Conservation (phyloP, 257 asterid species). For the Solanum ossicruentum region DNA sequence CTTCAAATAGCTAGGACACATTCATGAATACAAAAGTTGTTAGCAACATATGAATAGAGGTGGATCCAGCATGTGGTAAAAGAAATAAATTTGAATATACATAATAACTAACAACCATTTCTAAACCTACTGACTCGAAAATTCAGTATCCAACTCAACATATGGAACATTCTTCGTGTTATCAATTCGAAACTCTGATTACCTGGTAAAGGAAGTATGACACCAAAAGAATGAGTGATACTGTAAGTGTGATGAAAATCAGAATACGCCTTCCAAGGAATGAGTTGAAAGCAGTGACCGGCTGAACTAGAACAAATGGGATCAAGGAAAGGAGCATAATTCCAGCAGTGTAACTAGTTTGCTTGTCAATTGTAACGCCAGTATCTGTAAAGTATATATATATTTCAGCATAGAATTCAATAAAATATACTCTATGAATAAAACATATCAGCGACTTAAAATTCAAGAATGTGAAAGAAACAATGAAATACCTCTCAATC, state of each 20-base stretch:
- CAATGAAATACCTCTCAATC: not conserved
- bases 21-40: not conserved
- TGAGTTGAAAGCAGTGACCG: constrained; percentile 4
- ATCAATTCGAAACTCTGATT: not conserved
- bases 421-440: not conserved
- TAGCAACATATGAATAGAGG: not conserved
- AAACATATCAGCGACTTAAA: not conserved
- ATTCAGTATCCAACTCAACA: not conserved
- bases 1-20: not conserved
- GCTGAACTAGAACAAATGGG: constrained; percentile 35
- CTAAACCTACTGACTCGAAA: not conserved
- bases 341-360: constrained; percentile 39
- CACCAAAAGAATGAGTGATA: constrained; percentile 19
- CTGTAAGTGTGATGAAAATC: constrained; percentile 21
- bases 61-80: not conserved
- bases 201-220: constrained; percentile 45
- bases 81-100: not conserved
- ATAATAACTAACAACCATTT: not conserved
- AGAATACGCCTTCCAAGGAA: constrained; percentile 8
- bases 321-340: constrained; percentile 39
- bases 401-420: not conserved
- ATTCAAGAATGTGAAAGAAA: not conserved
- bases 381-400: constrained; percentile 15
- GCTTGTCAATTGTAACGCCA: constrained; percentile 26
- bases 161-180: not conserved